Percentiles rank a stretch among this genome's conserved stretches.
These are phyloP conservation scores for Trametes meyenii DNA, from an alignment of 768 basidiomycete genomes.

Conservation along the genomic window DNA sequence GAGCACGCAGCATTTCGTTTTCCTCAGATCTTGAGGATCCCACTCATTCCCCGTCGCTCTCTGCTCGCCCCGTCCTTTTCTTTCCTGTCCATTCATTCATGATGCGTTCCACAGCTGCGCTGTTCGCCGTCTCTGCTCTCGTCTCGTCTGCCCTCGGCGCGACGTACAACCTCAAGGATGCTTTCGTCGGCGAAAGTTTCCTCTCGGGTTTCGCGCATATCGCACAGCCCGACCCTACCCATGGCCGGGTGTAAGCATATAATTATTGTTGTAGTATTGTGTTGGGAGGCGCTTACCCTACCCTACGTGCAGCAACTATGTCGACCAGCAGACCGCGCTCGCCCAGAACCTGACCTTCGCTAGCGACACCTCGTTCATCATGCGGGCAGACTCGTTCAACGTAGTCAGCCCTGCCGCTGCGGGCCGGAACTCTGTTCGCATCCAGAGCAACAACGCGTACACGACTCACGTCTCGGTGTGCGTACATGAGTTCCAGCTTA, in stretches of 20 bases:
- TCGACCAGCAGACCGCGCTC: constrained; percentile 50
- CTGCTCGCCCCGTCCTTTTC: constrained; percentile 1
- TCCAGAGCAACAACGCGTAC: constrained; percentile 55
- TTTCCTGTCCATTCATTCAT: neutral
- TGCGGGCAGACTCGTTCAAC: constrained; percentile 58
- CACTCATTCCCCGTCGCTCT: constrained; percentile 8
- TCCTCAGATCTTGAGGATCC: constrained; percentile 21
- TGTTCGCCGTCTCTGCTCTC: constrained; percentile 23
- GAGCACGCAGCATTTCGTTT: neutral
- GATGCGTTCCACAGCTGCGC: constrained; percentile 25
- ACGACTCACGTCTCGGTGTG: constrained; percentile 45
- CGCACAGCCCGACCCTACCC: constrained; percentile 60
- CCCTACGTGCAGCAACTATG: constrained; percentile 43
- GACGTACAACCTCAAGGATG: constrained; percentile 28
- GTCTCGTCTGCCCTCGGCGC: constrained; percentile 26
- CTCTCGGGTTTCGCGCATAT: constrained; percentile 51
- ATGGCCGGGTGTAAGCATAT: constrained; percentile 62
- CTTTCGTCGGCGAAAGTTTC: constrained; percentile 40
- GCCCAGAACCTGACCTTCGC: constrained; percentile 61
- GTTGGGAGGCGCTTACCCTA: neutral
- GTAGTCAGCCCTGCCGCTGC: constrained; percentile 47
- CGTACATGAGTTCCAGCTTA: constrained; percentile 22
- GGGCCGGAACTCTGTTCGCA: constrained; percentile 61
- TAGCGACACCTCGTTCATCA: constrained; percentile 51
- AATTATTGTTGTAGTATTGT: neutral